A percentile compares a stretch with the other conserved stretches of the same genome.
These are phyloP conservation scores for Aphanomyces astaci DNA, from an alignment of 352 stramenopile genomes.

Conservation along the genomic window DNA sequence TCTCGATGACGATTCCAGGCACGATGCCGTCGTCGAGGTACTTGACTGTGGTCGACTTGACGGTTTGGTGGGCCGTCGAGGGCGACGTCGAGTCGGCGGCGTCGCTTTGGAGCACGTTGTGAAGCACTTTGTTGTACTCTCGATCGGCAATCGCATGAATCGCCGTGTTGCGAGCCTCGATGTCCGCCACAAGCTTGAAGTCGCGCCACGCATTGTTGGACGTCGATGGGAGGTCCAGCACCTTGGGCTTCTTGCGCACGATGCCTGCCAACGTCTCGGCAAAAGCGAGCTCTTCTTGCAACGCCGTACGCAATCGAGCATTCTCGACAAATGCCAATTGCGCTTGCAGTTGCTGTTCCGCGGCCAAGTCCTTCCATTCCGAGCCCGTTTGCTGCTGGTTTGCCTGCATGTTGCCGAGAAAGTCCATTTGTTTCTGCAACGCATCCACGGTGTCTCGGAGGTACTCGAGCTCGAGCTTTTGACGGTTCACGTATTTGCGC, in stretches of 20 bases:
- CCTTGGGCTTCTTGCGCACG: slow-evolving; percentile 16
- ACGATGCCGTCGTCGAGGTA: slow-evolving; percentile 18
- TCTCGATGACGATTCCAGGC: slow-evolving; percentile 21
- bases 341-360: slow-evolving; percentile 5
- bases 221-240: slow-evolving; percentile 5
- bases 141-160: slow-evolving; percentile 16
- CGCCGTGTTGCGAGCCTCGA: not conserved
- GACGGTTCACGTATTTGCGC: slow-evolving; percentile 20
- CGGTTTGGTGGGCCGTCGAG: too few species aligned
- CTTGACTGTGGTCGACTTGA: slow-evolving; percentile 20
- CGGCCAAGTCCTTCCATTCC: slow-evolving; percentile 20
- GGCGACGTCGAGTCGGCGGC: not conserved
- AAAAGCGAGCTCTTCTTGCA: slow-evolving; percentile 19
- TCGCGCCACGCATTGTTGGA: slow-evolving; percentile 8
- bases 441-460: slow-evolving; percentile 15
- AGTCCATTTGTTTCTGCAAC: slow-evolving; percentile 18
- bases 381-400: not conserved
- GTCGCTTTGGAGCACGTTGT: not conserved
- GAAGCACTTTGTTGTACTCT: slow-evolving; percentile 20
- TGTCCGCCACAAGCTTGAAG: slow-evolving; percentile 16
- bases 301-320: slow-evolving; percentile 6
- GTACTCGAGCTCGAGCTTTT: slow-evolving; percentile 23
- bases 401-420: slow-evolving; percentile 16
- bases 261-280: slow-evolving; percentile 17
- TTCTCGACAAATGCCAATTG: slow-evolving; percentile 20